Evolutionary conservation across 2,329 filamentous ascomycete genomes (phyloP), one percentile per base, ranked within the genome.

Genomic region (Intubia oerlemansii): DNA sequence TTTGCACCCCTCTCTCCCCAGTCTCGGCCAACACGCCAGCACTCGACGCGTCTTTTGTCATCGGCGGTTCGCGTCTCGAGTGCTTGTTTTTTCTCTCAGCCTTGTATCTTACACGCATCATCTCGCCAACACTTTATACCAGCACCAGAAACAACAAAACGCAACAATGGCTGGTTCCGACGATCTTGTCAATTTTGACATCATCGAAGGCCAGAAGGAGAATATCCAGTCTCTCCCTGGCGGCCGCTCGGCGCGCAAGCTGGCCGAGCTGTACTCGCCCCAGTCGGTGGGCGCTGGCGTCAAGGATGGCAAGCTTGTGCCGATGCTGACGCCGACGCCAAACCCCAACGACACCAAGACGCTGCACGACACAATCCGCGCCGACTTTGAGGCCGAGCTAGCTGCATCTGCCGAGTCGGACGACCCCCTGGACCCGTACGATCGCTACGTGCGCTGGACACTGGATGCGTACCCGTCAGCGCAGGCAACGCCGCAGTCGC

Each of bases 391-490:
- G 51, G 64, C 69, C 10, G 88, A 95, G 49, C 52, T 95, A 12
- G 61, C 68, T 24, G 66, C 59, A 27, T 72, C 90, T 28, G 66
- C 68, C 37, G 88, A 98, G 47, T 80, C 79, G 0, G 88, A 98
- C 46, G 88, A 98, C 44, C 88, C 88, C 1, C 68, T 98, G 27
- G 88, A 95, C 43, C 66, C 93, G 36, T 98, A 81, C 54, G 85
- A 95, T 48, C 74, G 88, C 47, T 98, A 98, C 47, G 80, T 95
- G 33, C 81, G 81, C 52, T 98, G 88, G 88, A 92, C 84, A 1
- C 57, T 95, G 17, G 80, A 93, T 49, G 77, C 85, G 30, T 98
- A 95, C 48, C 85, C 88, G 2, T 85, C 84, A 0, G 79, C 85
- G 15, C 84, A 93, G 54, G 81, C 84, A 30, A 92, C 84, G 17